These are phyloP conservation scores for Neurospora sp. DNA, from an alignment of 2,329 filamentous ascomycete species.

Conservation along the genomic window DNA sequence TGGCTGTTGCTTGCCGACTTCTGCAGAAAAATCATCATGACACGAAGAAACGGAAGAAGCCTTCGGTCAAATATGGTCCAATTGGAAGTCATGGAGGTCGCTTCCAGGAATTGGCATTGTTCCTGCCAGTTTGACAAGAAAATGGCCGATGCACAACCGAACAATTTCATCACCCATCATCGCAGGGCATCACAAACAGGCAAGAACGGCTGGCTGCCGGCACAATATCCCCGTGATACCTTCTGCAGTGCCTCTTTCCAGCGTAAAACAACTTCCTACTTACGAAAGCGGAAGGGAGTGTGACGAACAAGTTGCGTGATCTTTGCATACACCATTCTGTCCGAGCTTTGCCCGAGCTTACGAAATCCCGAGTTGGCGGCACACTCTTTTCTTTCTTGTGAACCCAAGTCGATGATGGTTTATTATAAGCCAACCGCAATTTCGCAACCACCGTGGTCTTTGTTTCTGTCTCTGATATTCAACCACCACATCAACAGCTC, in stretches of 20 bases:
- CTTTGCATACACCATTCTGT: not conserved
- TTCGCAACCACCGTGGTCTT: not conserved
- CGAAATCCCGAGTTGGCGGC: not conserved
- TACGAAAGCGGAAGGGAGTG: not conserved
- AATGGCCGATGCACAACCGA: not conserved
- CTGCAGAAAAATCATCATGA: not conserved
- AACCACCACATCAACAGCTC: not conserved
- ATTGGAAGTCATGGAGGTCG: not conserved
- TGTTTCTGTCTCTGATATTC: not conserved
- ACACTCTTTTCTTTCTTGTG: not conserved
- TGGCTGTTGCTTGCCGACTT: not conserved
- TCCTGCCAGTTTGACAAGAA: not conserved
- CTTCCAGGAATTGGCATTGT: not conserved
- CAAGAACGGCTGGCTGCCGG: not conserved
- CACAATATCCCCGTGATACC: not conserved
- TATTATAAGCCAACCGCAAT: not conserved
- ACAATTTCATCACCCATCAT: not conserved
- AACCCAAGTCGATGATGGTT: not conserved
- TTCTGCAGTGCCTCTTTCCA: not conserved
- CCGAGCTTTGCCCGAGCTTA: not conserved
- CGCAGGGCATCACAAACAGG: not conserved
- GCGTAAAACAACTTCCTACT: not conserved
- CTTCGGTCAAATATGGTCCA: not conserved
- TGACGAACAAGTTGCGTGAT: not conserved
- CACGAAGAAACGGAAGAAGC: no score